Percentiles rank a stretch among this genome's conserved stretches.
Conservation (phyloP, 192 early-diverging fungal genomes). For the Spizellomyces punctatus region DNA sequence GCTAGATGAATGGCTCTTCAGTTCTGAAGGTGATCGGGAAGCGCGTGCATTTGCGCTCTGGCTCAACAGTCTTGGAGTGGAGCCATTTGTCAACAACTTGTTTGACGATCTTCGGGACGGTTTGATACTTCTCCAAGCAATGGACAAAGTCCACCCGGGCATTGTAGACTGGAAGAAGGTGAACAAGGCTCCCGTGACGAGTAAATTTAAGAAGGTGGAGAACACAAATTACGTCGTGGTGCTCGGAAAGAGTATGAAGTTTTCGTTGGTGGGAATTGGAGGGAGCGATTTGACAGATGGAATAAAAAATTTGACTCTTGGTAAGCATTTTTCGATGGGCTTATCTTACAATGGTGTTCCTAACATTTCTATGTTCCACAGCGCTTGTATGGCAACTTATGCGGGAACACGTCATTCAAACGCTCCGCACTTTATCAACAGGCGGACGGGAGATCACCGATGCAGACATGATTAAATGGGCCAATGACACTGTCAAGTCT, state of each 20-base stretch:
- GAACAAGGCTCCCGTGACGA: slow-evolving; percentile 71
- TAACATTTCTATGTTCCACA: background rate
- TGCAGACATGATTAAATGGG: slow-evolving; percentile 92
- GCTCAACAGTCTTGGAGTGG: slow-evolving; percentile 96
- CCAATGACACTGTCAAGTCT: slow-evolving; percentile 75
- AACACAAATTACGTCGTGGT: slow-evolving; percentile 94
- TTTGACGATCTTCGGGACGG: slow-evolving; percentile 96
- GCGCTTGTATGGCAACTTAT: slow-evolving; percentile 94
- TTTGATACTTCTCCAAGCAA: slow-evolving; percentile 88
- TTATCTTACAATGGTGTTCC: background rate
- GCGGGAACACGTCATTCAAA: slow-evolving; percentile 95
- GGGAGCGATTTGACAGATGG: slow-evolving; percentile 95
- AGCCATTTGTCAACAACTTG: slow-evolving; percentile 97
- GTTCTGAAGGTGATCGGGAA: slow-evolving; percentile 81
- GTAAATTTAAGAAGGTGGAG: slow-evolving; percentile 97
- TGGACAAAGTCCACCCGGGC: slow-evolving; percentile 91
- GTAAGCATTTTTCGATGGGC: slow-evolving; percentile 19
- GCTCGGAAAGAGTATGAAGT: slow-evolving; percentile 80
- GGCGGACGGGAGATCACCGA: slow-evolving; percentile 87
- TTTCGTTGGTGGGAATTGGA: slow-evolving; percentile 94
- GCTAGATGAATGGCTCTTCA: slow-evolving; percentile 76
- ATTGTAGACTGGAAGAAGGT: slow-evolving; percentile 93
- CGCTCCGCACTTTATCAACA: slow-evolving; percentile 76
- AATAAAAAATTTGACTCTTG: slow-evolving; percentile 84
- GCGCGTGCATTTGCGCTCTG: slow-evolving; percentile 94